phyloP scores from a whole-genome alignment of 148 eudicot genomes.

The Suaeda aralocaspica region DNA sequence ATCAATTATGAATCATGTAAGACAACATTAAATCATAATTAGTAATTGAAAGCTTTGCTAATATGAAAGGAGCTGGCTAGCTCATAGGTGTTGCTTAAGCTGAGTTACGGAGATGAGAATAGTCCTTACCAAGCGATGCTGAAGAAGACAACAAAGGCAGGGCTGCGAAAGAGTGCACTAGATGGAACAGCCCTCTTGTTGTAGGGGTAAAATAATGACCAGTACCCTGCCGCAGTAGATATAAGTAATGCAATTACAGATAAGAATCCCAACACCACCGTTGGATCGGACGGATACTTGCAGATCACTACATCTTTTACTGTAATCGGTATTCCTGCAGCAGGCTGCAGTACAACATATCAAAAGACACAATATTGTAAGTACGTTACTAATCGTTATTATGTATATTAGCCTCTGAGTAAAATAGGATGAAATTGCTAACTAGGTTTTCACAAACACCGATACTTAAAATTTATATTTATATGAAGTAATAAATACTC shows the following conservation, averaged over 20 bases:
- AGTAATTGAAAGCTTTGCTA: too few species aligned
- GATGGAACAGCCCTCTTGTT: conserved; percentile 66
- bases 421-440: too few species aligned
- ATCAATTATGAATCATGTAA: neutral
- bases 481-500: too few species aligned
- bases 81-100: too few species aligned
- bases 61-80: too few species aligned
- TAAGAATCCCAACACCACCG: conserved; percentile 61
- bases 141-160: conserved; percentile 65
- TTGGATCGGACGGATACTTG: conserved; percentile 79
- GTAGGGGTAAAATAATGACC: conserved; percentile 69
- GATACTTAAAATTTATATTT: too few species aligned
- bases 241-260: conserved; percentile 53
- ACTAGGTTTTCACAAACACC: too few species aligned
- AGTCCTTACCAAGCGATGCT: conserved; percentile 76
- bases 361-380: conserved; percentile 4
- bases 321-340: conserved; percentile 62
- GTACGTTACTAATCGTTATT: too few species aligned
- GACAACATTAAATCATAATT: too few species aligned
- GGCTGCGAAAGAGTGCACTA: conserved; percentile 62
- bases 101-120: conserved; percentile 11
- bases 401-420: too few species aligned
- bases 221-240: conserved; percentile 48
- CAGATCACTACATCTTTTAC: conserved; percentile 76
- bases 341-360: conserved; percentile 46